phyloP scores from a whole-genome alignment of 1,284 basidiomycete genomes.

The Golubevia pallescens region DNA sequence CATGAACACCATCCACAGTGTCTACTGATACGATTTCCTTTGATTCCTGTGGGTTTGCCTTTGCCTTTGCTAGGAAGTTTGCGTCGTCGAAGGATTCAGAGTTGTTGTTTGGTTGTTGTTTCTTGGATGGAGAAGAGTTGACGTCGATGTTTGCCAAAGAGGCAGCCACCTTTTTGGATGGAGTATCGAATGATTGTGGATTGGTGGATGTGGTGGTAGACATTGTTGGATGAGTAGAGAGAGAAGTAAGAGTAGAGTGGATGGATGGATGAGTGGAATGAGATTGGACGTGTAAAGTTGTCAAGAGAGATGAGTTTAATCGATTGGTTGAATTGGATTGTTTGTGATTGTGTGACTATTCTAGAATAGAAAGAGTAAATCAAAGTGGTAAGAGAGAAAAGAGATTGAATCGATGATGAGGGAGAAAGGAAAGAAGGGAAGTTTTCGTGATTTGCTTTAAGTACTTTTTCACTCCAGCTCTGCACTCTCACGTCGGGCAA shows the following conservation, averaged over 20 bases:
- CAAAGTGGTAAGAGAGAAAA: too few relatives aligned
- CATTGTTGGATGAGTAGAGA: slow-evolving; percentile 7
- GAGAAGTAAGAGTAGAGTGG: slow-evolving; percentile 1
- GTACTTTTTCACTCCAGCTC: too few relatives aligned
- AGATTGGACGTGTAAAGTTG: too few relatives aligned
- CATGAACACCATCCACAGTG: slow-evolving; percentile 26
- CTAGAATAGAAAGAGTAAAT: too few relatives aligned
- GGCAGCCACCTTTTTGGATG: slow-evolving; percentile 61
- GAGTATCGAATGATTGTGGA: slow-evolving; percentile 20
- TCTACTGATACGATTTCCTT: slow-evolving; percentile 9
- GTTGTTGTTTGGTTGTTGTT: slow-evolving; percentile 13
- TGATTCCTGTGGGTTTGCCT: slow-evolving; percentile 4
- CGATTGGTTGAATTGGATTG: too few relatives aligned
- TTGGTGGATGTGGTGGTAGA: slow-evolving; percentile 1
- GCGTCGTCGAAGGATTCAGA: slow-evolving; percentile 38
- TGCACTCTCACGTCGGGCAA: too few relatives aligned
- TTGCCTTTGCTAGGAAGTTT: slow-evolving; percentile 29
- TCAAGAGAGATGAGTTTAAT: too few relatives aligned
- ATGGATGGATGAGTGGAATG: too few relatives aligned
- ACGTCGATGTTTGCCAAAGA: slow-evolving; percentile 55
- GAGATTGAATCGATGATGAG: too few relatives aligned
- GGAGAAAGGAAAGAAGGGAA: too few relatives aligned
- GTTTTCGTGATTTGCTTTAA: too few relatives aligned
- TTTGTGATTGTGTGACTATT: too few relatives aligned
- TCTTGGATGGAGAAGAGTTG: slow-evolving; percentile 54